Base-by-base conservation (phyloP, 192 early-diverging fungal genomes). In the Chytriomyces hyalinus region DNA sequence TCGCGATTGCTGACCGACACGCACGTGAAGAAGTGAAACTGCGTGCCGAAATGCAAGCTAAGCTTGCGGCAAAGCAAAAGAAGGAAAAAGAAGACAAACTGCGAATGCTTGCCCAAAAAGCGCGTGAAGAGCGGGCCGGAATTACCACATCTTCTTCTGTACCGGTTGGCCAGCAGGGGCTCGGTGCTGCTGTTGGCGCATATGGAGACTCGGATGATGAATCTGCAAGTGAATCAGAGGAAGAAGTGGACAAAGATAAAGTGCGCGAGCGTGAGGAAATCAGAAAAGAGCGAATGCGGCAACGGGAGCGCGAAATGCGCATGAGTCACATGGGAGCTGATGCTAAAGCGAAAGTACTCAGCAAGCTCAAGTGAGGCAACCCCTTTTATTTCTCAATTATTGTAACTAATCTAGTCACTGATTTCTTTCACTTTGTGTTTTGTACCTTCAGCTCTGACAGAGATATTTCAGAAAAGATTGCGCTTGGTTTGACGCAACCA, bases 391-490 rank as follows among this genome's bases (percentile, higher is more conserved):
- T 82, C 57, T 81, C 48, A 70, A 84, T 10, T 47, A 48, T 69
- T 86, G 2, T 8, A 57, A 53, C 7, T 49, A 4, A 59, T 24
- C 64, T 28, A 60, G 20, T 73, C 13, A 62, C 28, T 73, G 6
- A 62, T 63, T n/a, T 73, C 2, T 11, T 61, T 75, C 65, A 60
- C 71, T 67, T 6, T 3, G 2, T 26, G 36, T 36, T 36, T 36
- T 36, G 36, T 36, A 36, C 61, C 46, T 59, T 26, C 81, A 94
- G 92, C 46, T 80, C 87, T 78, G 91, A 91, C 3, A 91, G 98
- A 80, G 98, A 99, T 86, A 95, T 99, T 67, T 98, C 97, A 0
- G 98, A 99, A 85, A 98, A 97, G 82, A 94, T 99, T 66, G 98
- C 98, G 0, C 87, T 99, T 63, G 98, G 98, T 24, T 83, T 98